These are phyloP conservation scores for Scheffersomyces titani DNA, from an alignment of 1,139 yeast genomes.

Conservation along the genomic window DNA sequence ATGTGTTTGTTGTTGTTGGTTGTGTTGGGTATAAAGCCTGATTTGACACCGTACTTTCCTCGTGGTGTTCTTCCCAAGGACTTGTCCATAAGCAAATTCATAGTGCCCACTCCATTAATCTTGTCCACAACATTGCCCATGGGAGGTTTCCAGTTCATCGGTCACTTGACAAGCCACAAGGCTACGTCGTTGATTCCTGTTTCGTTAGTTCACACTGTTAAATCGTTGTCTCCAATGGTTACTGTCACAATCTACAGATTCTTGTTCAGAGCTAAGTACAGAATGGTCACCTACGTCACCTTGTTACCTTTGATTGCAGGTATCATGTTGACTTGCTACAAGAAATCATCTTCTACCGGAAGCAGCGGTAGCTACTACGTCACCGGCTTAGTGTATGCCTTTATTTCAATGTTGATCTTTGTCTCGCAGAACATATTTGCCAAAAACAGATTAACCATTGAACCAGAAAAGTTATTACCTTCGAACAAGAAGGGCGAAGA, in stretches of 20 bases:
- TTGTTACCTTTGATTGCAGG: constrained; percentile 77
- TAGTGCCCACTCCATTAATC: constrained; percentile 56
- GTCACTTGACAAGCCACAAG: constrained; percentile 86
- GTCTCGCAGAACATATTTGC: constrained; percentile 93
- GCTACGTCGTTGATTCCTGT: constrained; percentile 89
- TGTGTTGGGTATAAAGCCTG: constrained; percentile 3
- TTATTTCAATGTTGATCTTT: constrained; percentile 79
- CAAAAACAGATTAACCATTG: constrained; percentile 68
- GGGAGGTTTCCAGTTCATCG: constrained; percentile 90
- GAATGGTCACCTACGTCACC: constrained; percentile 69
- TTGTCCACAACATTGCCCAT: constrained; percentile 78
- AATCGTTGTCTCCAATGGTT: constrained; percentile 83
- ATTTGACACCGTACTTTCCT: constrained; percentile 43
- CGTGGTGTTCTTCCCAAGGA: constrained; percentile 54
- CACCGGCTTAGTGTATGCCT: constrained; percentile 72
- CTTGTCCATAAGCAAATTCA: constrained; percentile 27
- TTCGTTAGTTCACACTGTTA: constrained; percentile 87
- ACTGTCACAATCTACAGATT: constrained; percentile 81
- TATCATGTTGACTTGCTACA: constrained; percentile 79
- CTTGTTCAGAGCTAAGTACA: constrained; percentile 58
- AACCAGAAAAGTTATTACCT: constrained; percentile 14
- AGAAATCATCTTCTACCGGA: constrained; percentile 24
- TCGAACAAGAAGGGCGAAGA: constrained; percentile 18
- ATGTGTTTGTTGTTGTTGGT: constrained; percentile 26
- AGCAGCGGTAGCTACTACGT: constrained; percentile 36